phyloP scores from a whole-genome alignment of 2,329 filamentous ascomycete species.

The Phialemonium atrogriseum region DNA sequence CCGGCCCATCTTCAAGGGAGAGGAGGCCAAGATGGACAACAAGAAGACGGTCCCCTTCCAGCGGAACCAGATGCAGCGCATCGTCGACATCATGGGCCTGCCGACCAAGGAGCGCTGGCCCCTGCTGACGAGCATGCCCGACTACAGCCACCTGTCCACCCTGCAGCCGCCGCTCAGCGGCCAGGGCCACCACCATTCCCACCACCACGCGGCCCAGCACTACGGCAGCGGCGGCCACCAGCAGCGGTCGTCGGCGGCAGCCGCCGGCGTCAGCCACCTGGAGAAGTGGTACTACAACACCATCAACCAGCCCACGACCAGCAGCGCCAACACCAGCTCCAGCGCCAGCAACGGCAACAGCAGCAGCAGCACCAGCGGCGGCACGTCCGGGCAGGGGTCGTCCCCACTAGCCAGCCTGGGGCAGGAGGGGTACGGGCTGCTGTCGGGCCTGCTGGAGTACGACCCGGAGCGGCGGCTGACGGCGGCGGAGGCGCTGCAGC shows the following conservation, averaged over 20 bases:
- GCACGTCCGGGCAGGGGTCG: too few species aligned
- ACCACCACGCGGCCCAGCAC: slow-evolving; percentile 35
- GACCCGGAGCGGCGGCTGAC: slow-evolving; percentile 84
- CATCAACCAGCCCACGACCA: slow-evolving; percentile 42
- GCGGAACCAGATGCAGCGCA: slow-evolving; percentile 97
- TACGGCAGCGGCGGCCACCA: slow-evolving; percentile 31
- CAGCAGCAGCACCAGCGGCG: too few species aligned
- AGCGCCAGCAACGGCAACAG: slow-evolving; percentile 29
- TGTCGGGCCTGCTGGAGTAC: slow-evolving; percentile 81
- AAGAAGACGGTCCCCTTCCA: slow-evolving; percentile 98
- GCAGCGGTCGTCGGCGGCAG: slow-evolving; percentile 29
- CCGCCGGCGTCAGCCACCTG: slow-evolving; percentile 39
- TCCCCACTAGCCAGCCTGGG: slow-evolving; percentile 54
- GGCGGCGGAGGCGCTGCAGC: slow-evolving; percentile 79
- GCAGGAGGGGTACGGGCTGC: slow-evolving; percentile 70
- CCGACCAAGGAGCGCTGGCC: slow-evolving; percentile 88
- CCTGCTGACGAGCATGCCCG: slow-evolving; percentile 74
- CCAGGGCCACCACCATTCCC: slow-evolving; percentile 31
- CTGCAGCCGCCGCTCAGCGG: slow-evolving; percentile 37
- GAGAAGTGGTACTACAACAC: slow-evolving; percentile 76
- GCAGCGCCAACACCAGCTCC: slow-evolving; percentile 32
- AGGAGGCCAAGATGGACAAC: slow-evolving; percentile 97
- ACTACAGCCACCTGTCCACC: slow-evolving; percentile 63
- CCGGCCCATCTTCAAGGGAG: slow-evolving; percentile 93
- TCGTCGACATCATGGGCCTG: slow-evolving; percentile 90